These are phyloP conservation scores for Scutellaria baicalensis DNA, from an alignment of 257 asterid genomes.

Conservation along the genomic window DNA sequence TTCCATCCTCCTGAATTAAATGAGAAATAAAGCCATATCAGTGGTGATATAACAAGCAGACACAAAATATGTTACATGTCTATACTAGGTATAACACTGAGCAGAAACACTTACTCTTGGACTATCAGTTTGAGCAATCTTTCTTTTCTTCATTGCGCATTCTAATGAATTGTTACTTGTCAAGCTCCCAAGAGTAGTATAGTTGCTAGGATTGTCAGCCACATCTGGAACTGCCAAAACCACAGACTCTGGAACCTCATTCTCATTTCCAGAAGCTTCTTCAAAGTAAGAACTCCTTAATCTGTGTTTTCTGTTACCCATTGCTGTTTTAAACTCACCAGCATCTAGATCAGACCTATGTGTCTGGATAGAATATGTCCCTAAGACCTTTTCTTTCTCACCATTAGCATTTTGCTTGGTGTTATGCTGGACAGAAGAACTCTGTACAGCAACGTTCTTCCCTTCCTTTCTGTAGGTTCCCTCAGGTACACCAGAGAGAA, in stretches of 20 bases:
- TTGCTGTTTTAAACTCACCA: conserved; percentile 18
- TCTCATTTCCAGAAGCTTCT: conserved; percentile 25
- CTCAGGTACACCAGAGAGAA: conserved; percentile 14
- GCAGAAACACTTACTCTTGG: conserved; percentile 40
- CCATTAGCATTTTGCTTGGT: background rate
- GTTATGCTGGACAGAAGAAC: conserved; percentile 18
- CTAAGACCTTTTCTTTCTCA: conserved; percentile 19
- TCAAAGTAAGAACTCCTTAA: conserved; percentile 30
- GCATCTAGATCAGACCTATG: conserved; percentile 17
- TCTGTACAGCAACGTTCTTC: conserved; percentile 8
- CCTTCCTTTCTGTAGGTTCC: conserved; percentile 20
- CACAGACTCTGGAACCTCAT: conserved; percentile 22
- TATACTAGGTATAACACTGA: background rate
- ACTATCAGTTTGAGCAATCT: conserved; percentile 28
- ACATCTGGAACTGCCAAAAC: conserved; percentile 9
- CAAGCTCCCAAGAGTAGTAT: conserved; percentile 17
- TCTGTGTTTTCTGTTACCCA: conserved; percentile 19
- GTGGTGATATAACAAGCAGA: background rate
- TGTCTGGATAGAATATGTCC: conserved; percentile 5
- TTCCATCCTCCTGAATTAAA: conserved; percentile 36
- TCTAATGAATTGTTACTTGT: conserved; percentile 21
- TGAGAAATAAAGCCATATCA: conserved; percentile 9
- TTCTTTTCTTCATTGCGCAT: conserved; percentile 42
- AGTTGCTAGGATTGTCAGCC: conserved; percentile 17
- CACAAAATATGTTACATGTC: background rate